Conservation (phyloP, 2,329 filamentous ascomycete genomes). For the Rugonectria rugulosa region DNA sequence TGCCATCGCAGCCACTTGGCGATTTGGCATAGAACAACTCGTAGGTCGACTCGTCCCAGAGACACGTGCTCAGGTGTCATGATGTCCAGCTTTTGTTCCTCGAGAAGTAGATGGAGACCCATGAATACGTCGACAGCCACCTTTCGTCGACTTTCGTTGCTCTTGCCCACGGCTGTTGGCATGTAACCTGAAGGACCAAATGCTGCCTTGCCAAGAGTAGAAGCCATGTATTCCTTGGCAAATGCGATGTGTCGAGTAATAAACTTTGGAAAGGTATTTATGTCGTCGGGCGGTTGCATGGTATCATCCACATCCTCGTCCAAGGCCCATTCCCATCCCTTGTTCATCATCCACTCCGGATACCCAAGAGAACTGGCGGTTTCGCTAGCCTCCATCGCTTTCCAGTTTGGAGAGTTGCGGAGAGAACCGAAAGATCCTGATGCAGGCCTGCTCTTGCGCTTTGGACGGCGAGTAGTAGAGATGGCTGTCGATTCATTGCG, state of each 20-base stretch:
- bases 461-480: slow-evolving; percentile 38
- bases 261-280: slow-evolving; percentile 47
- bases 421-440: slow-evolving; percentile 48
- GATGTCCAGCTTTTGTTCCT: slow-evolving; percentile 85
- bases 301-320: slow-evolving; percentile 57
- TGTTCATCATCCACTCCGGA: slow-evolving; percentile 66
- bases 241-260: slow-evolving; percentile 62
- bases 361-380: slow-evolving; percentile 57
- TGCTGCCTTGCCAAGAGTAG: slow-evolving; percentile 62
- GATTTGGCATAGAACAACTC: slow-evolving; percentile 82
- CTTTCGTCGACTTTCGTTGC: slow-evolving; percentile 64
- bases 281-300: slow-evolving; percentile 36
- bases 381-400: slow-evolving; percentile 55
- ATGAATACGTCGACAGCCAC: slow-evolving; percentile 73
- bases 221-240: slow-evolving; percentile 71
- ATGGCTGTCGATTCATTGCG: slow-evolving; percentile 39
- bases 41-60: slow-evolving; percentile 60
- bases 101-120: slow-evolving; percentile 83
- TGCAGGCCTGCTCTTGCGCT: slow-evolving; percentile 42
- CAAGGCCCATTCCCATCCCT: slow-evolving; percentile 76
- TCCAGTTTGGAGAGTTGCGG: slow-evolving; percentile 54
- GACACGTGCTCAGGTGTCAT: slow-evolving; percentile 54
- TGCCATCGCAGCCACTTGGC: slow-evolving; percentile 81
- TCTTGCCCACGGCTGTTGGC: slow-evolving; percentile 64
- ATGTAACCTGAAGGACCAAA: slow-evolving; percentile 67